Evolutionary conservation across 768 basidiomycete genomes (phyloP).

Genomic region (Amanita subjunquillea): DNA sequence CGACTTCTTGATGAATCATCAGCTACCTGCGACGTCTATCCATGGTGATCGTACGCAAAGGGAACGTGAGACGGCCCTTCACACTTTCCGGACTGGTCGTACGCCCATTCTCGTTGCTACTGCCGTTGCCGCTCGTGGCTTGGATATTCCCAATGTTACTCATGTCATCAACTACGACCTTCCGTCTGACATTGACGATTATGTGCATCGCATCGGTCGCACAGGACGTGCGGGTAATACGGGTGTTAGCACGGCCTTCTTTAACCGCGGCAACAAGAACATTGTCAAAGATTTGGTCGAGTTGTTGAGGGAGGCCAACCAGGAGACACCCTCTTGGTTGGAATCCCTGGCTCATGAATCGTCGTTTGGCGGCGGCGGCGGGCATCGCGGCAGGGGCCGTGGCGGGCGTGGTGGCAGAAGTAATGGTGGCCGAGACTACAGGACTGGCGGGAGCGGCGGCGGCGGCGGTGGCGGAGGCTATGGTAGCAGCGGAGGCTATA

Average conservation of each 20-base stretch:
- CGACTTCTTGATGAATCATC: conserved; percentile 81
- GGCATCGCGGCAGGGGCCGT: conserved; percentile 42
- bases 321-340: conserved; percentile 88
- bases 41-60: conserved; percentile 97
- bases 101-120: conserved; percentile 97
- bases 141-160: conserved; percentile 98
- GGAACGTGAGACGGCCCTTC: conserved; percentile 91
- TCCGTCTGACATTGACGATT: conserved; percentile 97
- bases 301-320: conserved; percentile 91
- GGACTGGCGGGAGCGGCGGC: conserved; percentile 26
- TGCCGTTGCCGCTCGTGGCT: conserved; percentile 96
- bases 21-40: conserved; percentile 88
- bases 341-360: conserved; percentile 79
- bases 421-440: conserved; percentile 37
- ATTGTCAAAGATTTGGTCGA: conserved; percentile 90
- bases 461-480: conserved; percentile 17
- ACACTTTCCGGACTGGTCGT: conserved; percentile 90
- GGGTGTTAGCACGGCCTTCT: conserved; percentile 92
- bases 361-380: conserved; percentile 54
- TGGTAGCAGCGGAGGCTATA: conserved; percentile 12
- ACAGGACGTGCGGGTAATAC: conserved; percentile 98
- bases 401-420: conserved; percentile 42
- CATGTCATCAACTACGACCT: conserved; percentile 99
- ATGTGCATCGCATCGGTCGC: conserved; percentile 96
- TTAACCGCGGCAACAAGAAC: conserved; percentile 87